phyloP scores from a whole-genome alignment of 768 basidiomycete species.

The Trametes meyenii region DNA sequence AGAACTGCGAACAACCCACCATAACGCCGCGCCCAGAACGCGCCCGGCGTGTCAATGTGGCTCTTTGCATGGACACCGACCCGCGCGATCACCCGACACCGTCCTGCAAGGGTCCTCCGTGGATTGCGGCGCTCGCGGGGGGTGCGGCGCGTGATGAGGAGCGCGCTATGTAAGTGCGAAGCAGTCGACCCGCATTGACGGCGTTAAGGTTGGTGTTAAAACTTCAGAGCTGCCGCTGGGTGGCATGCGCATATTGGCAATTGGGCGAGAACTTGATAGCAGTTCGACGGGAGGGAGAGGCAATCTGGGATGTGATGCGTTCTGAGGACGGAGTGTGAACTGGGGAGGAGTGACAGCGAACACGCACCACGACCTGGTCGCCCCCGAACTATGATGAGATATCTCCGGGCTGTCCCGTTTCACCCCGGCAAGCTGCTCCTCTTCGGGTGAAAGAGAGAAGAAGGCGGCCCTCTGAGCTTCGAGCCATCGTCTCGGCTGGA shows the following conservation, averaged over 20 bases:
- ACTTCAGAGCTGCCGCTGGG: background rate
- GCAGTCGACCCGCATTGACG: too few relatives aligned
- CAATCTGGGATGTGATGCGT: too few relatives aligned
- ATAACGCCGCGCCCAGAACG: background rate
- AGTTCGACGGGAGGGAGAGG: background rate
- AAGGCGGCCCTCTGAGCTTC: conserved; percentile 50
- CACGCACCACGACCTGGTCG: conserved; percentile 2
- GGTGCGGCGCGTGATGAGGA: too few relatives aligned
- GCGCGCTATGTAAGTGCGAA: too few relatives aligned
- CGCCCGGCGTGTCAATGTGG: too few relatives aligned
- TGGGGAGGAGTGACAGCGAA: background rate
- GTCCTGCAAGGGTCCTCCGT: too few relatives aligned
- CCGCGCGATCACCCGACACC: too few relatives aligned
- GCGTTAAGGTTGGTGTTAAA: too few relatives aligned
- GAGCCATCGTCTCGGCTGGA: conserved; percentile 63
- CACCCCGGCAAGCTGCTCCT: conserved; percentile 43
- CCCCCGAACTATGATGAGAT: conserved; percentile 3
- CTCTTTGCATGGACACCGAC: too few relatives aligned
- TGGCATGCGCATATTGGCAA: background rate
- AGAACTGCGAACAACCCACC: background rate
- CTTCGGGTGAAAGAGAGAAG: conserved; percentile 61
- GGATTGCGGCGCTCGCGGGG: too few relatives aligned
- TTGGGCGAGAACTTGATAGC: background rate
- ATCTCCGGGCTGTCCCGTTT: conserved; percentile 6
- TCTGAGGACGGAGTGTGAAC: background rate